Percentiles rank a stretch among this genome's conserved stretches.
Conservation (phyloP, 129 eudicot genomes). For the Lonicera japonica region DNA sequence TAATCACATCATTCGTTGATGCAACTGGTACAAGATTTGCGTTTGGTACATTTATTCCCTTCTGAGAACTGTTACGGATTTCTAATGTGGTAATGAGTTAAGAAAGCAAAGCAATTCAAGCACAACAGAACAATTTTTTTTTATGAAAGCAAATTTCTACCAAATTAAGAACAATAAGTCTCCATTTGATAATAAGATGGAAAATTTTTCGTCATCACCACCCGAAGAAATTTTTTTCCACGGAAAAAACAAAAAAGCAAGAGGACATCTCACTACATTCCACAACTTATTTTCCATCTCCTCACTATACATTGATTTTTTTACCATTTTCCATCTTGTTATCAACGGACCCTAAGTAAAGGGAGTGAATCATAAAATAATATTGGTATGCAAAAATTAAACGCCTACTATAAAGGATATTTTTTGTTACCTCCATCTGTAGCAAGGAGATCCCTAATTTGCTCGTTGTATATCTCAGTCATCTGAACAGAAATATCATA, state of each 20-base stretch:
- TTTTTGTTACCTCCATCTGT: slow-evolving; percentile 54
- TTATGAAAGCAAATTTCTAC: no score
- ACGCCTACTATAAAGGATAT: slow-evolving; percentile 48
- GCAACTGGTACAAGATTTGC: slow-evolving; percentile 69
- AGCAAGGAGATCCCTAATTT: slow-evolving; percentile 73
- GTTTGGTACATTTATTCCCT: slow-evolving; percentile 84
- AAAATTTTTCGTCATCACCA: no score
- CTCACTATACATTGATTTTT: no score
- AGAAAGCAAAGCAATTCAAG: slow-evolving; percentile 23
- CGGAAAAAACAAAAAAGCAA: no score
- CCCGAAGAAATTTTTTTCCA: no score
- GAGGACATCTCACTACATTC: no score
- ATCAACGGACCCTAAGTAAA: no score
- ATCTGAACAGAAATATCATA: slow-evolving; percentile 68
- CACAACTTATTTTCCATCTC: no score
- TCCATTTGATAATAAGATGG: slow-evolving; percentile 8
- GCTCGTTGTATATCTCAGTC: slow-evolving; percentile 84
- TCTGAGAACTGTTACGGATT: slow-evolving; percentile 58
- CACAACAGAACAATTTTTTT: no score
- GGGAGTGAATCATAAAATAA: background rate
- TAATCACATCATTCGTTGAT: slow-evolving; percentile 62
- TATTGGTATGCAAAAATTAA: slow-evolving; percentile 3
- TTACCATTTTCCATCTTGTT: no score
- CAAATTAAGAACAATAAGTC: no score
- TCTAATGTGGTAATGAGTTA: slow-evolving; percentile 64